A percentile compares a stretch with the other conserved stretches of the same genome.
These are phyloP conservation scores for Globisporangium cederbergense DNA, from an alignment of 352 stramenopile species.

Conservation along the genomic window DNA sequence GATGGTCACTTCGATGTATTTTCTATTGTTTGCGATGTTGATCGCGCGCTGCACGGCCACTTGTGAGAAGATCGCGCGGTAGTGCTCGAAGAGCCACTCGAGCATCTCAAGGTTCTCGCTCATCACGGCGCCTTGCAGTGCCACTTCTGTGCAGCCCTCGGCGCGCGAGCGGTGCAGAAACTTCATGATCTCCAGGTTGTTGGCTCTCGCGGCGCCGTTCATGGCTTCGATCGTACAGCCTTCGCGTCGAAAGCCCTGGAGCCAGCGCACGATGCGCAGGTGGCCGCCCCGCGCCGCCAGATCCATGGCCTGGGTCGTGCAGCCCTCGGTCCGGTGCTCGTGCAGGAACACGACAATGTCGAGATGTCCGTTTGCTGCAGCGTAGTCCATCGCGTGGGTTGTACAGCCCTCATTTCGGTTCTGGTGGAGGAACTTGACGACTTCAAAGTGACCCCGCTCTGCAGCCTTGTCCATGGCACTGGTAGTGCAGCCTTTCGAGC, in stretches of 20 bases:
- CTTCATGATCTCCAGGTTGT: conserved; percentile 18
- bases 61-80: conserved; percentile 15
- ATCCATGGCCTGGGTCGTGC: conserved; percentile 29
- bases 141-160: conserved; percentile 15
- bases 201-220: conserved; percentile 12
- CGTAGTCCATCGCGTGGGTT: conserved; percentile 26
- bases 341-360: conserved; percentile 27
- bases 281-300: conserved; percentile 20
- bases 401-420: conserved; percentile 29
- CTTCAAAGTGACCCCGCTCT: conserved; percentile 24
- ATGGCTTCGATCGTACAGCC: conserved; percentile 24
- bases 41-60: conserved; percentile 11
- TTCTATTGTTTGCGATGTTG: conserved; percentile 21
- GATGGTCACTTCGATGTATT: conserved; percentile 21
- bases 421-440: conserved; percentile 28
- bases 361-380: conserved; percentile 24
- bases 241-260: conserved; percentile 23
- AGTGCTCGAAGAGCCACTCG: conserved; percentile 20
- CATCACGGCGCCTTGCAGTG: conserved; percentile 16
- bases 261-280: conserved; percentile 25
- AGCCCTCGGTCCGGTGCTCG: conserved; percentile 27
- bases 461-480: conserved; percentile 34
- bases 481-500: conserved; percentile 15
- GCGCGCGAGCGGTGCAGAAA: conserved; percentile 12
- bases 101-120: conserved; percentile 19